phyloP scores from a whole-genome alignment of 2,329 filamentous ascomycete genomes.

The Alternaria angustiovoidea region DNA sequence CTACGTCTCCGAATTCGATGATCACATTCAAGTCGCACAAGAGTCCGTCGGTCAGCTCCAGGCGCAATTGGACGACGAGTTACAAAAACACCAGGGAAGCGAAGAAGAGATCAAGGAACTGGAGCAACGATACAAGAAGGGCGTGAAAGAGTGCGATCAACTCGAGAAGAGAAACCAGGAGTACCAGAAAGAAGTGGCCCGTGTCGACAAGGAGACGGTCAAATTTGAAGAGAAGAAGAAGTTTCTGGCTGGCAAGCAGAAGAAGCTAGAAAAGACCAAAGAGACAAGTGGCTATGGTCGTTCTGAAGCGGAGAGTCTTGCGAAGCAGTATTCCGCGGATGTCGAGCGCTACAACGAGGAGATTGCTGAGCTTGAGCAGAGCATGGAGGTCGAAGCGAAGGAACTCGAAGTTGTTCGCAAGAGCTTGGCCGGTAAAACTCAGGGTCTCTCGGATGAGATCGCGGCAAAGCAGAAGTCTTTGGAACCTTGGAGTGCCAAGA shows the following conservation, averaged over 20 bases:
- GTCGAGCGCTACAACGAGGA: conserved; percentile 79
- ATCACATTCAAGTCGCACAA: conserved; percentile 87
- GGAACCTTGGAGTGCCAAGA: conserved; percentile 96
- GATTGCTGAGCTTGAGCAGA: conserved; percentile 76
- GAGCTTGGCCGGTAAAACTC: conserved; percentile 91
- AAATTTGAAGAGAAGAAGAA: conserved; percentile 99
- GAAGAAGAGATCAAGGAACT: conserved; percentile 90
- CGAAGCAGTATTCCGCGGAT: conserved; percentile 79
- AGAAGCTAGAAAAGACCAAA: conserved; percentile 92
- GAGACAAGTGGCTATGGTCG: conserved; percentile 77
- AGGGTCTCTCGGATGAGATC: conserved; percentile 92
- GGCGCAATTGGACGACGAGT: conserved; percentile 81
- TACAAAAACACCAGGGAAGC: conserved; percentile 89
- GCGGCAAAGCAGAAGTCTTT: conserved; percentile 89
- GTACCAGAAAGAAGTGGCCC: conserved; percentile 85
- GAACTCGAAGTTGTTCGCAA: conserved; percentile 86
- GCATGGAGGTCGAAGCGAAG: conserved; percentile 79
- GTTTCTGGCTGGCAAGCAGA: conserved; percentile 87
- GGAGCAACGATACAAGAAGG: conserved; percentile 82
- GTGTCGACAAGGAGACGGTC: conserved; percentile 94
- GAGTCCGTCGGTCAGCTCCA: conserved; percentile 94
- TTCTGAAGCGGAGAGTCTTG: conserved; percentile 77
- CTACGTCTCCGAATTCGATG: conserved; percentile 84
- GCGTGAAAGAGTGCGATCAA: conserved; percentile 81
- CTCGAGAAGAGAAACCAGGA: conserved; percentile 83